Evolutionary conservation across 176 grass and related monocot genomes (phyloP).

Genomic region (Poa annua): DNA sequence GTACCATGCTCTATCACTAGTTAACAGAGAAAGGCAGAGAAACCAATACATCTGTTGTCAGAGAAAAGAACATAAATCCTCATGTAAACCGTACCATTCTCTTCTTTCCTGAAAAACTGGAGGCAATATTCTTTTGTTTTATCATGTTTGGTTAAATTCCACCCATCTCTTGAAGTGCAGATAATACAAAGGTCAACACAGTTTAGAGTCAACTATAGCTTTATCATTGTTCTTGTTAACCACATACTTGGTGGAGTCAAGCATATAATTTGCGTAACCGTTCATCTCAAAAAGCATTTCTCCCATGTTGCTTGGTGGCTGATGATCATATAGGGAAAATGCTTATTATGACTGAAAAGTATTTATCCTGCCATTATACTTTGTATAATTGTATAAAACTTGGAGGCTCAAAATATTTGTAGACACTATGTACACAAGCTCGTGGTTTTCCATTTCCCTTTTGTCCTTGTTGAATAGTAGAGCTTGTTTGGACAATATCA

Average conservation of each 20-base stretch:
- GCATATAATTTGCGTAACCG: not conserved
- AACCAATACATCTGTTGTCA: not conserved
- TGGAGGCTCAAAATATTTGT: not conserved
- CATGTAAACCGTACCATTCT: not conserved
- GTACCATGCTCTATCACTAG: not conserved
- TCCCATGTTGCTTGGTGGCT: not conserved
- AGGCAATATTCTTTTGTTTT: not conserved
- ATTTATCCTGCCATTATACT: not conserved
- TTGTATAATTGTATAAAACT: not conserved
- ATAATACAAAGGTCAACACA: not conserved
- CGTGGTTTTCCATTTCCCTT: not conserved
- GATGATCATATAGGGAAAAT: not conserved
- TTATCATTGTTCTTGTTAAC: conserved; percentile 1
- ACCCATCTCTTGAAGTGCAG: not conserved
- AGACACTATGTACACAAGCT: not conserved
- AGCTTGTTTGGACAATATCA: not conserved
- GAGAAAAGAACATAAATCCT: conserved; percentile 1
- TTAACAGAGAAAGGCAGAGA: not conserved
- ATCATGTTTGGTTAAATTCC: conserved; percentile 9
- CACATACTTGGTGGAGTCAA: not conserved
- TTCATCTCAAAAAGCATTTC: not conserved
- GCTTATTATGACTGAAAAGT: not conserved
- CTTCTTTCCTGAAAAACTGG: not conserved
- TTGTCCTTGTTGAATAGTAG: not conserved
- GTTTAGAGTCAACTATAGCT: conserved; percentile 2